phyloP scores from a whole-genome alignment of 352 stramenopile genomes.

The Globisporangium rhizosaccharum region DNA sequence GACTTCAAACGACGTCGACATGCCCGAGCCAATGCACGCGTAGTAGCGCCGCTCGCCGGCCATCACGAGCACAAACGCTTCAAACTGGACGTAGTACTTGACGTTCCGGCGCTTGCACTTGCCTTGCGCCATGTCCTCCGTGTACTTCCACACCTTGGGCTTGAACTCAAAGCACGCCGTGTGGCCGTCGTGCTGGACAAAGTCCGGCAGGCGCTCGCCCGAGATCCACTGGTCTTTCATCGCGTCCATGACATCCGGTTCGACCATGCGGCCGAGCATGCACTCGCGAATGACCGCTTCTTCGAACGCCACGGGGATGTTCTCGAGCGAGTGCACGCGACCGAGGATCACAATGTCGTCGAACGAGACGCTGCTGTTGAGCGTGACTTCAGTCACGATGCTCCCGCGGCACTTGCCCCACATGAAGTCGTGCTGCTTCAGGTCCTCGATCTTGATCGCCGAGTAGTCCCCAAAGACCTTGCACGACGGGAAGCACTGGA shows the following conservation, averaged over 20 bases:
- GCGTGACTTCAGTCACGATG: conserved; percentile 74
- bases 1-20: conserved; percentile 84
- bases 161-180: conserved; percentile 85
- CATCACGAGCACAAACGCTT: conserved; percentile 77
- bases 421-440: conserved; percentile 89
- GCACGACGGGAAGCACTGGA: conserved; percentile 87
- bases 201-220: conserved; percentile 75
- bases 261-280: conserved; percentile 75
- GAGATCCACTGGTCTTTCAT: conserved; percentile 88
- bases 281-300: conserved; percentile 80
- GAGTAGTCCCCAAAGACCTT: conserved; percentile 90
- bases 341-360: conserved; percentile 77
- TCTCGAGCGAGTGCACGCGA: conserved; percentile 81
- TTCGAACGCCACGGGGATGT: conserved; percentile 79
- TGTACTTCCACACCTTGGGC: conserved; percentile 89
- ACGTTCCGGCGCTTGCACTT: conserved; percentile 87
- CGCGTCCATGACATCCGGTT: conserved; percentile 67
- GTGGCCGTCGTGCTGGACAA: conserved; percentile 71
- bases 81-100: conserved; percentile 88
- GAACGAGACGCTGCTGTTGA: conserved; percentile 79
- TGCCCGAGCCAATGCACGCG: conserved; percentile 80
- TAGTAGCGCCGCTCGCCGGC: conserved; percentile 74
- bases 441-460: conserved; percentile 83
- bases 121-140: conserved; percentile 82
- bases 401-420: conserved; percentile 86